Evolutionary conservation across 768 basidiomycete genomes (phyloP).

Genomic region (Phallus indusiatus): DNA sequence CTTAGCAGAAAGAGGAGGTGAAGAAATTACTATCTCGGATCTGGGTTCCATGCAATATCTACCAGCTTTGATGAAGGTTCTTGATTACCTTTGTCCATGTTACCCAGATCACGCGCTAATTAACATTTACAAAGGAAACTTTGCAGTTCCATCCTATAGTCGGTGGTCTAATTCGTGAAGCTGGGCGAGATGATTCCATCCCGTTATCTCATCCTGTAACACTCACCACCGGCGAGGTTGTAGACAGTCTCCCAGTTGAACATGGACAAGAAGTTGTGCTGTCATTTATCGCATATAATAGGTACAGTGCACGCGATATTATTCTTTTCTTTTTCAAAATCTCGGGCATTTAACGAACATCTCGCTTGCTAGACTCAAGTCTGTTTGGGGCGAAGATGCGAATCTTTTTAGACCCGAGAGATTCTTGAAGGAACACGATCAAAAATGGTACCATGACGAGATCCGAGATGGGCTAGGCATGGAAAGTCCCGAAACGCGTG

Average conservation of each 20-base stretch:
- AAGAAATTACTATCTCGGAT: slow-evolving; percentile 22
- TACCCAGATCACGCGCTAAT: too few species aligned
- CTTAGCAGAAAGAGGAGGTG: slow-evolving; percentile 14
- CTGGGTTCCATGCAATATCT: slow-evolving; percentile 24
- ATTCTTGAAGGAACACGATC: slow-evolving; percentile 12
- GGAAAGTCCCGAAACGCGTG: too few species aligned
- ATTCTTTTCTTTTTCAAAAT: neutral
- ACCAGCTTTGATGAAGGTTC: slow-evolving; percentile 25
- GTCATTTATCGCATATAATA: slow-evolving; percentile 47
- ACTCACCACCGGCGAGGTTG: slow-evolving; percentile 33
- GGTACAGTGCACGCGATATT: slow-evolving; percentile 23
- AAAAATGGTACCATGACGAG: slow-evolving; percentile 6
- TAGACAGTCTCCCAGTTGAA: slow-evolving; percentile 36
- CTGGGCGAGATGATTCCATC: slow-evolving; percentile 44
- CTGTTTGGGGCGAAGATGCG: slow-evolving; percentile 23
- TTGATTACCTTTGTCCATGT: neutral
- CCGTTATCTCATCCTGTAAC: slow-evolving; percentile 47
- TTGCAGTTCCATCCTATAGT: slow-evolving; percentile 47
- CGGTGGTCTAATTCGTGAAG: slow-evolving; percentile 40
- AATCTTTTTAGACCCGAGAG: slow-evolving; percentile 23
- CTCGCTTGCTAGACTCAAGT: slow-evolving; percentile 14
- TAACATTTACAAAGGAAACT: slow-evolving; percentile 29
- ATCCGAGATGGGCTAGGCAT: too few species aligned
- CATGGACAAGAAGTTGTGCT: slow-evolving; percentile 42
- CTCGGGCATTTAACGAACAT: neutral